A percentile compares a stretch with the other conserved stretches of the same genome.
Evolutionary conservation across 192 early-diverging fungal species (phyloP).

Genomic region (Coemansia sp.): DNA sequence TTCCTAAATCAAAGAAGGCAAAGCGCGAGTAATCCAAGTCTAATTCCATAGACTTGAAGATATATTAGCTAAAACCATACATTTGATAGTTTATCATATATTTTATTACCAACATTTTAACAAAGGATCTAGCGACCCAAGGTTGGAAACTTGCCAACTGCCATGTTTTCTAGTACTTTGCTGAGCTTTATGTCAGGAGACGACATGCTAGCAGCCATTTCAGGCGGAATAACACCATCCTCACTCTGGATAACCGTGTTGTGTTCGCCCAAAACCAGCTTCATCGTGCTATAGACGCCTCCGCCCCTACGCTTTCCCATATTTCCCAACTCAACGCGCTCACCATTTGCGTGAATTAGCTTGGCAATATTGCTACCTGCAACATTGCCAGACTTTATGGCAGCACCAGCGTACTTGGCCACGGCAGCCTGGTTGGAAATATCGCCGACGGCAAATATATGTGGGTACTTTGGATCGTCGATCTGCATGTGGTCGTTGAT

Average conservation of each 20-base stretch:
- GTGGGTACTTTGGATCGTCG: slow-evolving; percentile 57
- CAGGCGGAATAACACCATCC: slow-evolving; percentile 29
- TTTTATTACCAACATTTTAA: too few species aligned
- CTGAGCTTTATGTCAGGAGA: slow-evolving; percentile 49
- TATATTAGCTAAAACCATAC: too few species aligned
- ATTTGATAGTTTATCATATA: too few species aligned
- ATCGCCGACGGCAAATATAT: slow-evolving; percentile 79
- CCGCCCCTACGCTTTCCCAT: not conserved
- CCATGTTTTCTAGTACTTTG: slow-evolving; percentile 24
- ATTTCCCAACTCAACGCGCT: slow-evolving; percentile 1
- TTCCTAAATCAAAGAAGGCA: slow-evolving; percentile 5
- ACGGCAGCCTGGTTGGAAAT: slow-evolving; percentile 46
- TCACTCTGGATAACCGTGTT: slow-evolving; percentile 38
- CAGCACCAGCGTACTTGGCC: slow-evolving; percentile 43
- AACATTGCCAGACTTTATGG: slow-evolving; percentile 20
- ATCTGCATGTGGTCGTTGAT: slow-evolving; percentile 62
- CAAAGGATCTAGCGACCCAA: not conserved
- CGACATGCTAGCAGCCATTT: slow-evolving; percentile 28
- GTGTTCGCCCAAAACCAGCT: slow-evolving; percentile 43
- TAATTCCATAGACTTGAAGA: too few species aligned
- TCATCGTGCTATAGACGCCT: slow-evolving; percentile 31
- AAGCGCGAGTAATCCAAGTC: slow-evolving; percentile 8
- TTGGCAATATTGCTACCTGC: slow-evolving; percentile 37
- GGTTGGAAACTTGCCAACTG: slow-evolving; percentile 21
- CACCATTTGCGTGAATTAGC: slow-evolving; percentile 19